phyloP scores from a whole-genome alignment of 208 protist species.

The Acanthamoeba sp. region DNA sequence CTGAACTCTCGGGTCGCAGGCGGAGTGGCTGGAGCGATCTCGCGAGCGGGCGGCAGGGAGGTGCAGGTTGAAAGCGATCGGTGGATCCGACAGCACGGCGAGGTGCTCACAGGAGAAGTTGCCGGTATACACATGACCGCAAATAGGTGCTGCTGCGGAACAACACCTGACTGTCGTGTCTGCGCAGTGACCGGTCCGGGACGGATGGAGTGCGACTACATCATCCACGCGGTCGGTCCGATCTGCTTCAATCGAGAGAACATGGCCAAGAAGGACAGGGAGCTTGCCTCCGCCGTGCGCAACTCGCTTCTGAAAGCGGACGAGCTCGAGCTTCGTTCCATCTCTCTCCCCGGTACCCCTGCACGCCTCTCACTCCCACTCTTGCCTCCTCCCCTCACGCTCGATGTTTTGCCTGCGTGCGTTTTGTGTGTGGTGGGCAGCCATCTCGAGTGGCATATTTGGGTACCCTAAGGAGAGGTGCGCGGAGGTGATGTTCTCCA shows the following conservation, averaged over 20 bases:
- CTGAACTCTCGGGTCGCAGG: slow-evolving; percentile 3
- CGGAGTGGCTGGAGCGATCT: slow-evolving; percentile 63
- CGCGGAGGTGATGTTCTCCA: slow-evolving; percentile 70
- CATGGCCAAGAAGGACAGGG: slow-evolving; percentile 71
- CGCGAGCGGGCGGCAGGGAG: slow-evolving; percentile 50
- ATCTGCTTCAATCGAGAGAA: slow-evolving; percentile 63
- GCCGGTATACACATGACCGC: slow-evolving; percentile 45
- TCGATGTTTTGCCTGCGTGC: background rate
- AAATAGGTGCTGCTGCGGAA: too few relatives aligned
- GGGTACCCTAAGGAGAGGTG: slow-evolving; percentile 72
- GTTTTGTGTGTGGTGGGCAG: background rate
- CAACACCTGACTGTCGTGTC: background rate
- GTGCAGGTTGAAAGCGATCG: slow-evolving; percentile 70
- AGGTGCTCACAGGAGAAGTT: slow-evolving; percentile 27
- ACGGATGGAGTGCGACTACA: slow-evolving; percentile 62
- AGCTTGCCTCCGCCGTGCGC: slow-evolving; percentile 18
- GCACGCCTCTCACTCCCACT: background rate
- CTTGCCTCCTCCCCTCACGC: too few relatives aligned
- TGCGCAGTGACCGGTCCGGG: slow-evolving; percentile 68
- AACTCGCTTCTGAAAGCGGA: slow-evolving; percentile 58
- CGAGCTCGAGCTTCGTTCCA: slow-evolving; percentile 66
- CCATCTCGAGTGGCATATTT: slow-evolving; percentile 71
- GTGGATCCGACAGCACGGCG: slow-evolving; percentile 66
- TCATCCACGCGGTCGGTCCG: slow-evolving; percentile 73
- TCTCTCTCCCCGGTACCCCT: slow-evolving; percentile 45